Percentiles rank a stretch among this genome's conserved stretches.
phyloP scores from a whole-genome alignment of 2,329 filamentous ascomycete genomes.

The Microsporum ferrugineum region DNA sequence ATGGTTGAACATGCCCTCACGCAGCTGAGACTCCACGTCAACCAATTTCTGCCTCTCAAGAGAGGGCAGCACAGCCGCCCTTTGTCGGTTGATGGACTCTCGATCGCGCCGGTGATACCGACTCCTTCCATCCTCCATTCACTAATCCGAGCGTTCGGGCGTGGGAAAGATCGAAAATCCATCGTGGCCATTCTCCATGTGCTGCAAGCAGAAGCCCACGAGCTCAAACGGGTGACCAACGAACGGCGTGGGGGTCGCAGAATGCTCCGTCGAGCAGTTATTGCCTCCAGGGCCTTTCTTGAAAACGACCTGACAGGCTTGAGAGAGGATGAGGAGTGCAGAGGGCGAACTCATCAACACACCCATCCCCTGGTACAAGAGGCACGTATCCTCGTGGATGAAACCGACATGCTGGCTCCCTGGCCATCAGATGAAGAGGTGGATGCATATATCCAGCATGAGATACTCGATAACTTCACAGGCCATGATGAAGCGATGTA shows the following conservation, averaged over 20 bases:
- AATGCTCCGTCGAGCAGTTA: constrained; percentile 31
- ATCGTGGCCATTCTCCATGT: constrained; percentile 32
- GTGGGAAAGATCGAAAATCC: constrained; percentile 30
- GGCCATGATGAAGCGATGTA: background rate
- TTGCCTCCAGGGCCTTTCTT: constrained; percentile 32
- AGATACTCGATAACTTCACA: background rate
- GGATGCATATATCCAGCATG: constrained; percentile 23
- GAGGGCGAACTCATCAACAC: background rate
- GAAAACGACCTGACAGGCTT: constrained; percentile 23
- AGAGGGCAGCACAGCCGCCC: background rate
- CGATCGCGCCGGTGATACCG: constrained; percentile 15
- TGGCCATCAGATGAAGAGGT: constrained; percentile 36
- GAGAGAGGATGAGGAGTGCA: background rate
- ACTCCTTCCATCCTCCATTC: constrained; percentile 31
- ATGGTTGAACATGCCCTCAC: background rate
- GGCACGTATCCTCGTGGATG: constrained; percentile 29
- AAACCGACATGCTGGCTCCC: constrained; percentile 15
- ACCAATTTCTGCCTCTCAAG: background rate
- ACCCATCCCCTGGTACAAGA: constrained; percentile 16
- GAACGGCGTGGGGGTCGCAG: constrained; percentile 27
- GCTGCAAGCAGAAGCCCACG: constrained; percentile 34
- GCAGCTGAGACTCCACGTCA: background rate
- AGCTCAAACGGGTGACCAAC: constrained; percentile 26
- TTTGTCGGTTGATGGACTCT: background rate
- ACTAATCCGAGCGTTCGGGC: constrained; percentile 33